Evolutionary conservation across 495 filamentous ascomycete genomes (phyloP), one percentile per base, ranked within the genome.

Genomic region (Penicillium bialowiezense): DNA sequence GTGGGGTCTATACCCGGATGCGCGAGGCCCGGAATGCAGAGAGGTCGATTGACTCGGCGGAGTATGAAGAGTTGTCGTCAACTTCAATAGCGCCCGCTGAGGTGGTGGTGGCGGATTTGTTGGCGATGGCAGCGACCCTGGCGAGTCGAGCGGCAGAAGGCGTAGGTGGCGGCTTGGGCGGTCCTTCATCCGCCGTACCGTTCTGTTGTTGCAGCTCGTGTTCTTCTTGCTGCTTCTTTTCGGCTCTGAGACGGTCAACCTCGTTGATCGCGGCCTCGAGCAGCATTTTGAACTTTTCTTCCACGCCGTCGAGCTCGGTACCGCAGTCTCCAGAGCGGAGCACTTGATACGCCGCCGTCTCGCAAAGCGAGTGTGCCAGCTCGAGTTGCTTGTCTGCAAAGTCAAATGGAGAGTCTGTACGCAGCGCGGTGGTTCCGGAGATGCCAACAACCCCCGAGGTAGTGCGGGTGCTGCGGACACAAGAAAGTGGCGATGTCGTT

Each of bases 261-360:
- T 79, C 75, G 10, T 62, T 63, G 12, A 52, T 61, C 8, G 68
- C 64, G 14, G 74, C 54, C n/a, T 70, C 60, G 5, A 71, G 58
- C 20, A 78, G 57, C n/a, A 59, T 55, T 17, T 67, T 65, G 48
- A 79, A 74, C n/a, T 71, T 70, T 43, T 72, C 69, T 59, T 85
- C 81, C 35, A 90, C 86, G 21, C 81, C 82, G 10, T 76, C 70
- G 13, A 95, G 77, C 68, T 95, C 88, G 17, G 79, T 75, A 14
- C 70, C 74, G 66, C 91, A 96, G 50, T 91, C 84, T 17, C 90
- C 91, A 44, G 88, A 83, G 17, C 91, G 81, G 10, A 96, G 76
- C 48, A 95, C 89, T 61, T 93, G 88, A 63, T 92, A 90, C 2
- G 91, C 91, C 12, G 82, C 91, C 43, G 83, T 81, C 67, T 95